These are phyloP conservation scores for Allantophomopsis lycopodina DNA, from an alignment of 2,329 filamentous ascomycete genomes.

Conservation along the genomic window DNA sequence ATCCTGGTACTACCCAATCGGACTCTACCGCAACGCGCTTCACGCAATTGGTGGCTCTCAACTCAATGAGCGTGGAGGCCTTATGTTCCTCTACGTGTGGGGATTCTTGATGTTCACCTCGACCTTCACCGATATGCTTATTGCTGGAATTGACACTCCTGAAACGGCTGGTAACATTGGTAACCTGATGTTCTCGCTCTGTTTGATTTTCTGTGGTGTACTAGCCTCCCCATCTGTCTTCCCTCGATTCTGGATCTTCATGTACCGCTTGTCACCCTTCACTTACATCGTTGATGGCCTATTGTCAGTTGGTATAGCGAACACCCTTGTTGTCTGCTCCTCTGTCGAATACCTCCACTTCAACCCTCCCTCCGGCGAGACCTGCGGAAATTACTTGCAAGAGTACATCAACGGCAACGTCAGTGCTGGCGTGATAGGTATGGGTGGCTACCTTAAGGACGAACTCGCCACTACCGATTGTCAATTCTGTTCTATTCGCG, in stretches of 20 bases:
- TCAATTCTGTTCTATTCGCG: slow-evolving; percentile 35
- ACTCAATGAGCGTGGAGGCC: slow-evolving; percentile 53
- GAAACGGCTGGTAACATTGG: slow-evolving; percentile 66
- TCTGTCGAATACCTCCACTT: slow-evolving; percentile 58
- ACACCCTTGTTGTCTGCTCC: slow-evolving; percentile 51
- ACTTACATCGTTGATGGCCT: slow-evolving; percentile 72
- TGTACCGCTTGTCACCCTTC: slow-evolving; percentile 73
- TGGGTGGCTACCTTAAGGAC: slow-evolving; percentile 41
- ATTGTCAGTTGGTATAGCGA: slow-evolving; percentile 55
- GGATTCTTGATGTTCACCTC: slow-evolving; percentile 69
- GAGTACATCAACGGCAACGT: slow-evolving; percentile 26
- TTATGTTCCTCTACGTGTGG: slow-evolving; percentile 68
- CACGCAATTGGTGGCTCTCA: slow-evolving; percentile 34
- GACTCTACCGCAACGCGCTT: slow-evolving; percentile 55
- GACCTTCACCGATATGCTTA: slow-evolving; percentile 69
- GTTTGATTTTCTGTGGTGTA: slow-evolving; percentile 64
- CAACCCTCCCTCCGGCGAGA: slow-evolving; percentile 39
- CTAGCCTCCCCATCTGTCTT: slow-evolving; percentile 48
- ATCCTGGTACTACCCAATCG: slow-evolving; percentile 78
- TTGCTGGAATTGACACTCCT: slow-evolving; percentile 63
- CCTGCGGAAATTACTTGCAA: slow-evolving; percentile 44
- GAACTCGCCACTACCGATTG: slow-evolving; percentile 32
- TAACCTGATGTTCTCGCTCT: slow-evolving; percentile 60
- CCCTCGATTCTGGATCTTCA: slow-evolving; percentile 71
- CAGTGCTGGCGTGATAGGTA: neutral